Percentiles rank a stretch among this genome's conserved stretches.
Evolutionary conservation across 2,329 filamentous ascomycete genomes (phyloP).

Genomic region (Penicillium sp.): DNA sequence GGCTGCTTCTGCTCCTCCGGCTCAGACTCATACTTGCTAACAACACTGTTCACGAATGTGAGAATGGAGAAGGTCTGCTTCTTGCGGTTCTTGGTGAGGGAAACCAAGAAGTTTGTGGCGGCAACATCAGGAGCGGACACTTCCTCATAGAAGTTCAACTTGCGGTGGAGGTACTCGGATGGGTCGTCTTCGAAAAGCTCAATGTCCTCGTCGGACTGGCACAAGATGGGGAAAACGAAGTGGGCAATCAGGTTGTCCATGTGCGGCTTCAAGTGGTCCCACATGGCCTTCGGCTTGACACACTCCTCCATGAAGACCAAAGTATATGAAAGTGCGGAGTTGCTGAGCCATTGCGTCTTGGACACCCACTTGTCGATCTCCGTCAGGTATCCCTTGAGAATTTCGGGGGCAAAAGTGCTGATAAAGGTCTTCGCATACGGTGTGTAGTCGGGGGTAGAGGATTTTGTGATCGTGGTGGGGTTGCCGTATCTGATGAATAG

Average conservation of each 20-base stretch:
- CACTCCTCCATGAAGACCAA: constrained; percentile 96
- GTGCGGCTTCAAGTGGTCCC: constrained; percentile 89
- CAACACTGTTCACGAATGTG: constrained; percentile 90
- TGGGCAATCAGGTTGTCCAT: constrained; percentile 91
- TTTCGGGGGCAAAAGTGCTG: constrained; percentile 87
- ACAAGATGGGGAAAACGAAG: constrained; percentile 92
- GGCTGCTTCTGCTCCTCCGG: constrained; percentile 89
- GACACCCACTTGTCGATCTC: constrained; percentile 98
- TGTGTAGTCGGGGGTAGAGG: constrained; percentile 72
- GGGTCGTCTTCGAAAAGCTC: constrained; percentile 93
- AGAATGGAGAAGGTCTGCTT: constrained; percentile 96
- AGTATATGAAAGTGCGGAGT: constrained; percentile 88
- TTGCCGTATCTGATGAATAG: constrained; percentile 97
- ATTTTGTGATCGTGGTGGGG: constrained; percentile 69
- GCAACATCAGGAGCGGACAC: constrained; percentile 92
- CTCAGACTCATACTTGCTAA: constrained; percentile 85
- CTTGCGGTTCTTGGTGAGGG: constrained; percentile 87
- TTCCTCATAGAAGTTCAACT: constrained; percentile 97
- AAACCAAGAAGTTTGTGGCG: constrained; percentile 93
- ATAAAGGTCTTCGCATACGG: constrained; percentile 90
- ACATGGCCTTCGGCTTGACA: constrained; percentile 95
- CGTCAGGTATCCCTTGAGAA: constrained; percentile 88
- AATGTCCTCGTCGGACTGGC: constrained; percentile 85
- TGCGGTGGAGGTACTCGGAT: constrained; percentile 93
- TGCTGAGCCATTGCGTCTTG: constrained; percentile 92